Evolutionary conservation across 306 rosid genomes (phyloP).

Genomic region (Pachyrhizus erosus): DNA sequence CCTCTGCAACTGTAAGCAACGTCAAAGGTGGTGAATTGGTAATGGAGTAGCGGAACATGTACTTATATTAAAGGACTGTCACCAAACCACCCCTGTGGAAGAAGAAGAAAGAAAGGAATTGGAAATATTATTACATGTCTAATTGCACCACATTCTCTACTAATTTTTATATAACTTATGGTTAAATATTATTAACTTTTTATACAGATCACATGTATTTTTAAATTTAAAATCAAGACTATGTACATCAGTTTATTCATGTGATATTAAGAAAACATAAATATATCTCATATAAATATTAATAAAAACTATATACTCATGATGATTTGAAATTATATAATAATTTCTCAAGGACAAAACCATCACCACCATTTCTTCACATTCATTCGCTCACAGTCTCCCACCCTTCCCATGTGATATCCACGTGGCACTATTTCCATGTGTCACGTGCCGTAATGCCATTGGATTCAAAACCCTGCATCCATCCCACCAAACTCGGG

Average conservation of each 20-base stretch:
- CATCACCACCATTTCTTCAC: not conserved
- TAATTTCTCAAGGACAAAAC: no score
- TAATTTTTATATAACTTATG: no score
- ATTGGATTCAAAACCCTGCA: constrained; percentile 4
- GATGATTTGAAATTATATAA: no score
- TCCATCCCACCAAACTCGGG: constrained; percentile 41
- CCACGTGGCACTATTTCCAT: constrained; percentile 48
- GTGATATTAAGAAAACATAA: no score
- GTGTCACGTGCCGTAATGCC: constrained; percentile 37
- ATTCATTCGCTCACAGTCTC: not conserved
- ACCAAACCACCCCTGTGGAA: constrained; percentile 44
- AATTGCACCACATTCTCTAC: no score
- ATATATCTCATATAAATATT: no score
- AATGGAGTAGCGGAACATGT: constrained; percentile 48
- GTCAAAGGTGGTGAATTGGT: constrained; percentile 56
- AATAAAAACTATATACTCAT: no score
- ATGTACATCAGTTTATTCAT: no score
- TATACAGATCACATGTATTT: no score
- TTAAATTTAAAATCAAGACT: no score
- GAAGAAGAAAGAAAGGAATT: constrained; percentile 16
- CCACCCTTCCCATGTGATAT: constrained; percentile 48
- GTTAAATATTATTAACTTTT: no score
- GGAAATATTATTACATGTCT: no score
- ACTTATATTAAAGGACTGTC: constrained; percentile 47
- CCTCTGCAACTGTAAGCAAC: constrained; percentile 54